Evolutionary conservation across 306 rosid genomes (phyloP), one percentile per base, ranked within the genome.

Genomic region (Fragaria iinumae): DNA sequence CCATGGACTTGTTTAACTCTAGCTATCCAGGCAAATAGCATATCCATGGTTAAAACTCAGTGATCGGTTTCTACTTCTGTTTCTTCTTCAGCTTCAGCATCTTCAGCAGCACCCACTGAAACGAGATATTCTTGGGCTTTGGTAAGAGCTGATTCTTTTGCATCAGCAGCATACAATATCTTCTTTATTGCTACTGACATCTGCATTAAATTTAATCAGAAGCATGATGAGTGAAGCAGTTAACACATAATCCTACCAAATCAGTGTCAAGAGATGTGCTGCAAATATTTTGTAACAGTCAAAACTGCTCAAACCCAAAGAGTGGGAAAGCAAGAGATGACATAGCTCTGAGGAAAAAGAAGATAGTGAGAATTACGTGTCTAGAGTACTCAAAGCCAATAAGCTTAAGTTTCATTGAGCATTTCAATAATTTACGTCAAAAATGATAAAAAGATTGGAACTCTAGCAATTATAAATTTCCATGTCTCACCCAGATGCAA

Each of bases 141-240:
- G 32, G 91, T 87, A 39, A 96, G 84, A 56, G 99, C 93, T 0
- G 97, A 96, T 83, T 89, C 97, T 74, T 88, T 88, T 23, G 92
- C 93, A 76, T 96, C 99, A 48, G 91, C 92, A 18, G 98, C 98
- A 81, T 96, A 96, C 77, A 96, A 45, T 75, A 96, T 91, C 93
- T 89, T 92, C 88, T 88, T 92, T 56, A 96, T 74, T 79, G 97
- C 99, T 50, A 88, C 81, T 44, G 96, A 80, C 85, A 96, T 83
- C 99, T 95, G 93, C 85, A 81, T 23, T 59, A 60, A 68, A 80
- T 73, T 38, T 47, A 64, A 71, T 55, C 25, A 36, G 16, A 36
- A 18, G 38, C 44, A 45, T 11, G 29, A 63, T 63, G 17, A 72
- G 53, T 74, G 17, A 1, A 17, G 18, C 66, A 36, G 23, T 21